These are phyloP conservation scores for Niebla homalea DNA, from an alignment of 495 filamentous ascomycete genomes.

Conservation along the genomic window DNA sequence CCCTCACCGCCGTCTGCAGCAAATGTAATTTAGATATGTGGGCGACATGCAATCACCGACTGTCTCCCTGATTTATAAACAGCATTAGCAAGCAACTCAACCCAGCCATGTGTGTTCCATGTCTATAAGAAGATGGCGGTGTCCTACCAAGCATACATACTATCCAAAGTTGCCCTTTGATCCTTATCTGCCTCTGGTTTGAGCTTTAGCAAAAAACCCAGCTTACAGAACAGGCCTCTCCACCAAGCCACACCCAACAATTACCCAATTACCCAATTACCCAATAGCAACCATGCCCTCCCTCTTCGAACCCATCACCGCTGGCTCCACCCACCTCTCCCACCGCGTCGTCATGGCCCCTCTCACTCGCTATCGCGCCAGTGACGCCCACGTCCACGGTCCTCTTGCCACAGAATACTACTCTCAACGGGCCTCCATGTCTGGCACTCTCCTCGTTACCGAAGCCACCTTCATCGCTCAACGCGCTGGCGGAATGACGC, in stretches of 20 bases:
- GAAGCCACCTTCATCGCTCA: slow-evolving; percentile 54
- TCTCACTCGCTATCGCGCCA: slow-evolving; percentile 39
- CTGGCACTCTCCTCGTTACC: slow-evolving; percentile 49
- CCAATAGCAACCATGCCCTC: slow-evolving; percentile 11
- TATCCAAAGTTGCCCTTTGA: too few species aligned
- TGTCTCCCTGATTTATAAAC: too few species aligned
- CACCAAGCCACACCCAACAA: neutral
- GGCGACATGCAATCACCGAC: too few species aligned
- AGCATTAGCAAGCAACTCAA: too few species aligned
- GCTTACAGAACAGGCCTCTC: too few species aligned
- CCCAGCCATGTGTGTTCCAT: too few species aligned
- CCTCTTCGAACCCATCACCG: slow-evolving; percentile 41
- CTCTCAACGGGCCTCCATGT: slow-evolving; percentile 41
- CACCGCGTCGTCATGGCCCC: slow-evolving; percentile 45
- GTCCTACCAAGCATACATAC: too few species aligned
- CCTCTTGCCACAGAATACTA: slow-evolving; percentile 44
- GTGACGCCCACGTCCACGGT: slow-evolving; percentile 29
- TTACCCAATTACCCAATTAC: slow-evolving; percentile 3
- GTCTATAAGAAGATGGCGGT: too few species aligned
- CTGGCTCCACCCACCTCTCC: slow-evolving; percentile 36
- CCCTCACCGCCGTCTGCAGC: too few species aligned
- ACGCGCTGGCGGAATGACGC: slow-evolving; percentile 34
- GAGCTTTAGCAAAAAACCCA: too few species aligned
- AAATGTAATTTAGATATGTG: too few species aligned
- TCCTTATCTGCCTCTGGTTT: too few species aligned